Evolutionary conservation across 495 filamentous ascomycete species (phyloP), one percentile per base, ranked within the genome.

Genomic region (Pyrenopolyporus hunteri): DNA sequence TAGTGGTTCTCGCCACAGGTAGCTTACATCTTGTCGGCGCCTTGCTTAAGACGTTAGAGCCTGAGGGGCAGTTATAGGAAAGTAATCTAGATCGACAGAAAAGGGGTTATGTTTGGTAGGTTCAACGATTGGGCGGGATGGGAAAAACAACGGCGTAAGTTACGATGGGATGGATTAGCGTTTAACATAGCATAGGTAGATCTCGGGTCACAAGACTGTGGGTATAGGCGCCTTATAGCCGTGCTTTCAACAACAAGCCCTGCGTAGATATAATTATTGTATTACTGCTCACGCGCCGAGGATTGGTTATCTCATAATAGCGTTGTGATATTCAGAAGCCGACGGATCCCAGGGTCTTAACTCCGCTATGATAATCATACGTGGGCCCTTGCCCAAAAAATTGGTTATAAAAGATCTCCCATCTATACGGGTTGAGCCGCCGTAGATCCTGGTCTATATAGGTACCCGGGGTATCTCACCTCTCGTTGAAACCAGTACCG

Each of bases 21-120:
- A 96, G 92, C 70, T 80, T 97, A 56, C 91, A 97, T 77, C 80
- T 98, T 6, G 90, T 96, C 1, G 92, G 93, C 3, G 88, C 89
- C 0, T 78, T 92, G 55, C 73, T 97, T 23, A 88, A 89, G 71
- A 85, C 88, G 4, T 76, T 98, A 45, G 90, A 92, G 68, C 65
- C 70, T 28, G 74, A 73, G 20, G 67, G 61, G 26, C 56, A 71
- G 28, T 63, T 66, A 48, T 66, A 11, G 23, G 8, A 33, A 0
- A 29, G 2, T 2, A 35, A 22, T 53, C 17, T 42, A 25, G 26
- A 14, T 35, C n/a, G 47, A 32, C 6, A 22, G 9, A 19, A 26
- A 19, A n/a, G 25, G 14, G 7, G 26, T n/a, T 29, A 37, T n/a
- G 6, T 13, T 53, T 7, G 4, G 14, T 32, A 19, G 23, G 14